Evolutionary conservation across 345 rosid genomes (phyloP), one percentile per base, ranked within the genome.

Genomic region (Bretschneidera sinensis): DNA sequence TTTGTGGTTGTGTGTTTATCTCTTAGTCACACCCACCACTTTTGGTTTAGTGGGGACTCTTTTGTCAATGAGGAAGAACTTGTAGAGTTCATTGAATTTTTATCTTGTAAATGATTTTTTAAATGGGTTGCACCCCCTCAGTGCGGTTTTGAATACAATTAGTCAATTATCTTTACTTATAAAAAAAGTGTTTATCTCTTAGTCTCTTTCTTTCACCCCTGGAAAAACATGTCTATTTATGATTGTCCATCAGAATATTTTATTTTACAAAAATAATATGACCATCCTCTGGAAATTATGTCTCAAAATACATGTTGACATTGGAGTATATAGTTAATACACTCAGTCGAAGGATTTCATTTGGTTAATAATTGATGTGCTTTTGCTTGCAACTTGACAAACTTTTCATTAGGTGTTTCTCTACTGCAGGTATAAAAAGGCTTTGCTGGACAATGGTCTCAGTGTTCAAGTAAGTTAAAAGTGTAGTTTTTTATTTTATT

Each of bases 371-470:
- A 55, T 34, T 53, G 39, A 17, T 39, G 17, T 47, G 45, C 20
- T 55, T 45, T 14, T 39, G 6, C 45, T 21, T 45, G 52, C 43
- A 53, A 33, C 49, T 57, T 24, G 8, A 50, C 21, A 17, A 20
- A 18, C 51, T 39, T 59, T n/a, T 39, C 31, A 28, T 57, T 23
- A 53, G 16, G 13, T 19, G 23, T 51, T 58, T 70, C n/a, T 8
- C 51, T 17, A 35, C 48, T 77, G 81, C 83, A 92, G 98, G 81
- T 86, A 85, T 70, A 84, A 82, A 78, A 85, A 63, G 73, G 98
- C 94, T 67, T 58, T 89, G 56, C 74, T 92, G 67, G 97, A 89
- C 64, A 92, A 87, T 68, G 91, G 85, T 69, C 74, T 85, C 71
- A 85, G 77, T 33, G 68, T 89, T 73, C 83, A 82, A 69, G 98